phyloP scores from a whole-genome alignment of 495 filamentous ascomycete species.

The Penicillium lividum region DNA sequence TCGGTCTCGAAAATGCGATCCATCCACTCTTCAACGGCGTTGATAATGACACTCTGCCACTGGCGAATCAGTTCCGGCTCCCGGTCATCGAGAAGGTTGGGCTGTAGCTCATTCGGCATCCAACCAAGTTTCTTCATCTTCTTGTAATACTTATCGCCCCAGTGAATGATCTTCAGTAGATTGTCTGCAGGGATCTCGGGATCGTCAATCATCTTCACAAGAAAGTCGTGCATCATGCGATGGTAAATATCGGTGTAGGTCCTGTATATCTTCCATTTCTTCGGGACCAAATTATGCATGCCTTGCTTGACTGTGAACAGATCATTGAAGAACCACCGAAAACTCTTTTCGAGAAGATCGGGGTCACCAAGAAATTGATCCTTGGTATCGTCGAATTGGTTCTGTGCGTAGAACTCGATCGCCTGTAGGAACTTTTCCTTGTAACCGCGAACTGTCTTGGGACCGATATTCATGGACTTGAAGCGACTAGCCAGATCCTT shows the following conservation, averaged over 20 bases:
- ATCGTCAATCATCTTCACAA: conserved; percentile 78
- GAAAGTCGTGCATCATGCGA: conserved; percentile 88
- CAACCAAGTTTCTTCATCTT: conserved; percentile 92
- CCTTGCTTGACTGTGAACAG: conserved; percentile 87
- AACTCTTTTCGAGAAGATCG: conserved; percentile 75
- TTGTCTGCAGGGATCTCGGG: conserved; percentile 73
- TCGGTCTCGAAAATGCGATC: conserved; percentile 82
- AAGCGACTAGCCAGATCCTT: conserved; percentile 90
- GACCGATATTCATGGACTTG: conserved; percentile 89
- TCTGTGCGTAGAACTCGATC: conserved; percentile 70
- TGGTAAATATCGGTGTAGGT: conserved; percentile 91
- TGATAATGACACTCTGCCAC: conserved; percentile 92
- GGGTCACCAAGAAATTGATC: conserved; percentile 80
- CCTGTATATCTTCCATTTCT: conserved; percentile 95
- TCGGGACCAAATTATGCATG: conserved; percentile 86
- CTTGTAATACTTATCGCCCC: conserved; percentile 91
- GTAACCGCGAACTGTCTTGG: conserved; percentile 90
- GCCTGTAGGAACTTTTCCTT: conserved; percentile 90
- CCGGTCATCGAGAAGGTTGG: conserved; percentile 83
- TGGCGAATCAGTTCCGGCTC: conserved; percentile 87
- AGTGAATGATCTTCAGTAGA: conserved; percentile 87
- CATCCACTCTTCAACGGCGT: conserved; percentile 96
- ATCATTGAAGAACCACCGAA: conserved; percentile 97
- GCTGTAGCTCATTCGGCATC: conserved; percentile 66
- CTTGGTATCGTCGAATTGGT: conserved; percentile 71